These are phyloP conservation scores for Ettlia oleoabundans DNA, from an alignment of 139 green algal genomes.

Conservation along the genomic window DNA sequence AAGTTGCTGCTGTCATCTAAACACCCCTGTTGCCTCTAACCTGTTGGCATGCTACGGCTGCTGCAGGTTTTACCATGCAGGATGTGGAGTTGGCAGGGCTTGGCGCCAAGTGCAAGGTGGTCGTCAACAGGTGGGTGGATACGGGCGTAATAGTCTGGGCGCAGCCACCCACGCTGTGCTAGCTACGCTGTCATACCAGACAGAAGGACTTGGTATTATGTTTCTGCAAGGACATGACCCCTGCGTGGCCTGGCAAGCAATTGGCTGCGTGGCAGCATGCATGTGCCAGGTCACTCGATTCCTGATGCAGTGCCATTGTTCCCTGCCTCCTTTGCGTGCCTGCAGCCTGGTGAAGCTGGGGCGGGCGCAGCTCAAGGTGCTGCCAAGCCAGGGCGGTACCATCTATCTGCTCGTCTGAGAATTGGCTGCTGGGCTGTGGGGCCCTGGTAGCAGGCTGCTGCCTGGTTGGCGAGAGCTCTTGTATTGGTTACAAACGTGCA, in stretches of 20 bases:
- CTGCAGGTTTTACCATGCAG: constrained; percentile 34
- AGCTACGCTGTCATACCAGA: too few relatives aligned
- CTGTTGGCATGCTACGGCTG: too few relatives aligned
- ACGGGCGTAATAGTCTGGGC: not conserved
- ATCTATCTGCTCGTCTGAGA: constrained; percentile 7
- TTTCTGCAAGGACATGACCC: too few relatives aligned
- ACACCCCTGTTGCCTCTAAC: too few relatives aligned
- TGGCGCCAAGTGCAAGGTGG: constrained; percentile 41
- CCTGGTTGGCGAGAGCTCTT: too few relatives aligned
- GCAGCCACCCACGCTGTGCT: too few relatives aligned
- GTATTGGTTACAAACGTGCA: too few relatives aligned
- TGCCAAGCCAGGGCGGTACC: constrained; percentile 18
- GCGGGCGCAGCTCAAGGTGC: constrained; percentile 40
- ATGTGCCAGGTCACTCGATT: too few relatives aligned
- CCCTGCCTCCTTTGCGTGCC: not conserved
- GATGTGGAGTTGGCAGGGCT: constrained; percentile 33
- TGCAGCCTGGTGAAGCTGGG: constrained; percentile 46
- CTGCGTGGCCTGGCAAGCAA: too few relatives aligned
- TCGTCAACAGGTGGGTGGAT: constrained; percentile 25
- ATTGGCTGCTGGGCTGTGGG: not conserved
- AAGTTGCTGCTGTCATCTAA: too few relatives aligned
- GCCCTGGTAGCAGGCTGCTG: not conserved
- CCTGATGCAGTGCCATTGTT: not conserved
- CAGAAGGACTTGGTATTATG: too few relatives aligned
- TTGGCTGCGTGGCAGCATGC: too few relatives aligned